Evolutionary conservation across 2,329 filamentous ascomycete genomes (phyloP).

Genomic region (Trichoderma koningii): DNA sequence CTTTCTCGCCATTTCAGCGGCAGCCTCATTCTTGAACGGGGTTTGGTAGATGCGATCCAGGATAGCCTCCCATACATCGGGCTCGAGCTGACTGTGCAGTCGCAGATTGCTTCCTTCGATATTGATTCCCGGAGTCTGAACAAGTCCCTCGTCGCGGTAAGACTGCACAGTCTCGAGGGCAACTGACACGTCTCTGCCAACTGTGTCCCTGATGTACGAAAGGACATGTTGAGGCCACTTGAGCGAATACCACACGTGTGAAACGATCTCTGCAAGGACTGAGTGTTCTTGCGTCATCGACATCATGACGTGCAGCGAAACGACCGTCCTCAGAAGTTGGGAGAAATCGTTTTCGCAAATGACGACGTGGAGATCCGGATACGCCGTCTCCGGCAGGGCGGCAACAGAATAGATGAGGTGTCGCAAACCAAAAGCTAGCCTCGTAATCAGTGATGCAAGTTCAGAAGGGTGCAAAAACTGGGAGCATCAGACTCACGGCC

Average conservation of each 20-base stretch:
- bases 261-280: slow-evolving; percentile 32
- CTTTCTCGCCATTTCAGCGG: slow-evolving; percentile 3
- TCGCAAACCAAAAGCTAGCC: slow-evolving; percentile 32
- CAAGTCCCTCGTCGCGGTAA: too few relatives aligned
- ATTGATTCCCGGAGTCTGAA: too few relatives aligned
- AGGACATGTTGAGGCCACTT: slow-evolving; percentile 26
- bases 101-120: too few relatives aligned
- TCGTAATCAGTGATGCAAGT: neutral
- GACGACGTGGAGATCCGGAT: slow-evolving; percentile 25
- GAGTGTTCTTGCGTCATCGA: slow-evolving; percentile 18
- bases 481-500: slow-evolving; percentile 30
- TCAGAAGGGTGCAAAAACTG: neutral
- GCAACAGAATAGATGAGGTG: slow-evolving; percentile 35
- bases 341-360: slow-evolving; percentile 24
- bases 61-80: too few relatives aligned
- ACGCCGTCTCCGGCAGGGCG: slow-evolving; percentile 31
- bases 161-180: too few relatives aligned
- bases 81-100: too few relatives aligned
- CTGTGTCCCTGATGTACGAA: neutral
- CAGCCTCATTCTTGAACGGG: neutral
- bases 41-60: too few relatives aligned
- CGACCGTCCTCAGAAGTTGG: slow-evolving; percentile 23
- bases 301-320: slow-evolving; percentile 28
- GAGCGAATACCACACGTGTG: slow-evolving; percentile 37
- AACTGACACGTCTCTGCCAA: neutral